These are phyloP conservation scores for Luzula sylvatica DNA, from an alignment of 176 grass and related monocot species.

Conservation along the genomic window DNA sequence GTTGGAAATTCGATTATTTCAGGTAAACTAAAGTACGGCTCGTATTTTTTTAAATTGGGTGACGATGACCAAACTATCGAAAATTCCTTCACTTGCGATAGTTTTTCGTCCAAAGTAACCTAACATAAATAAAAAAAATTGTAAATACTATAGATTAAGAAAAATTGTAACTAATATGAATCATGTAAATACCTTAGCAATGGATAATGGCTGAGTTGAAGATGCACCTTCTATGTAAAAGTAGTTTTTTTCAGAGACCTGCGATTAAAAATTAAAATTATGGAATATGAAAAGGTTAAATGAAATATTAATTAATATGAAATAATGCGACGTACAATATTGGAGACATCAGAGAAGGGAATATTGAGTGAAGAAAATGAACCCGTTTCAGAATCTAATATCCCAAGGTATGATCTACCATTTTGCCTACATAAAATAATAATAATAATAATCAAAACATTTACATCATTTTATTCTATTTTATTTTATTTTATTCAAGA, in stretches of 20 bases:
- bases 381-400: conserved; percentile 50
- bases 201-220: conserved; percentile 49
- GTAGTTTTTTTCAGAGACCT: conserved; percentile 48
- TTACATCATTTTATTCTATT: not conserved
- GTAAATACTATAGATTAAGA: no score
- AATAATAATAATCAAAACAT: conserved; percentile 1
- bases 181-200: conserved; percentile 60
- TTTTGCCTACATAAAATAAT: conserved; percentile 47
- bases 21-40: conserved; percentile 54
- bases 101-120: conserved; percentile 59
- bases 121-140: conserved; percentile 15
- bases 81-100: conserved; percentile 40
- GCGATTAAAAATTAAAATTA: conserved; percentile 11
- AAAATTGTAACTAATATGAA: conserved; percentile 2
- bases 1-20: conserved; percentile 80
- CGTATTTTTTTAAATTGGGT: conserved; percentile 37
- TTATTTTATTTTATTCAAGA: not conserved
- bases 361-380: conserved; percentile 65
- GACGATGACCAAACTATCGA: conserved; percentile 85
- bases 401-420: conserved; percentile 75
- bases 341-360: conserved; percentile 63
- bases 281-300: not conserved
- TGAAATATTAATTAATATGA: conserved; percentile 1
- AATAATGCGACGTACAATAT: conserved; percentile 44
- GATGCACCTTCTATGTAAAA: conserved; percentile 84